Evolutionary conservation across 208 protist genomes (phyloP), one percentile per base, ranked within the genome.

Genomic region (Plasmodiophora brassicae): DNA sequence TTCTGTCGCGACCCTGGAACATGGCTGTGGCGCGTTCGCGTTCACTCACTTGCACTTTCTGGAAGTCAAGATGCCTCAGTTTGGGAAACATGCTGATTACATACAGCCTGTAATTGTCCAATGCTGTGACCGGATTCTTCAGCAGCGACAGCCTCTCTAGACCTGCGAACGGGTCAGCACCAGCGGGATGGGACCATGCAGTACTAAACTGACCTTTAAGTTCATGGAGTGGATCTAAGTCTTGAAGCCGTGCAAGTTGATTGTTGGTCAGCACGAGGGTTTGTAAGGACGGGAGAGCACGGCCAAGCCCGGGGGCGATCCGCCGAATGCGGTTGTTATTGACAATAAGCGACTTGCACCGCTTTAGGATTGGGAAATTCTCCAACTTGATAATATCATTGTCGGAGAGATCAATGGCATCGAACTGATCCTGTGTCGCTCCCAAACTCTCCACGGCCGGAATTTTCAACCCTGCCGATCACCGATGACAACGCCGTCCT

Each of bases 401-500:
- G 87, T 96, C 93, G 38, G 90, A 92, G 32, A 96, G 89, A 88
- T 96, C 94, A 45, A 96, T 95, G 1, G 92, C 78, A 88, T 96
- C 94, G 65, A 95, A 96, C 88, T 95, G 94, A 84, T 96, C 93
- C 85, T 94, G 88, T 32, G 92, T 92, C 8, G 88, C 88, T 8
- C 93, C 93, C 8, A 95, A 50, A 86, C 95, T 95, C 85, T 95
- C 93, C 43, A 95, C 91, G 22, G 71, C 88, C 25, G 94, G 54
- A 44, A 95, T 95, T 88, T 93, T 92, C 45, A 91, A 88, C 1
- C 86, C 91, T 94, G 78, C 5, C 32, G 14, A 36, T 38, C 10
- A 8, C 5, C 5, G n/a, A 32, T 38, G 10, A 32, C 5, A 78
- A 38, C n/a, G 20, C 32, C 5, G 41, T 38, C 5, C 65, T 5